Evolutionary conservation across 345 rosid species (phyloP).

Genomic region (Trapa bicornis): DNA sequence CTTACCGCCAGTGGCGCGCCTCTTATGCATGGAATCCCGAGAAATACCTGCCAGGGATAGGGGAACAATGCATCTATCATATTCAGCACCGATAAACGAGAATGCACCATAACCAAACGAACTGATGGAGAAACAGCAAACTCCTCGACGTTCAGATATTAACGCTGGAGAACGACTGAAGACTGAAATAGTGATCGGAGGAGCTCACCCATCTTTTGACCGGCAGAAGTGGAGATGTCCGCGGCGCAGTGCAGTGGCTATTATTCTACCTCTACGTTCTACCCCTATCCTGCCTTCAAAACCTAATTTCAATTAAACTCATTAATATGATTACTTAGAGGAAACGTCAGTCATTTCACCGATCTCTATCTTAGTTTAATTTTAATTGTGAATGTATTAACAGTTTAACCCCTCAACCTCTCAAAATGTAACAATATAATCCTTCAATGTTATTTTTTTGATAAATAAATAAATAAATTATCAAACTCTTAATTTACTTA

Average conservation of each 20-base stretch:
- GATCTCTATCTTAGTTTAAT: no score
- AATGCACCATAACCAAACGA: not conserved
- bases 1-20: slow-evolving; percentile 90
- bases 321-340: no score
- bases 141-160: not conserved
- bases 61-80: no score
- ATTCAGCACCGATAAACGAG: no score
- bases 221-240: not conserved
- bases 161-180: not conserved
- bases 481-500: no score
- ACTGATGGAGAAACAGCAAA: not conserved
- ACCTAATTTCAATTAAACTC: no score
- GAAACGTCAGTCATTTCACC: no score
- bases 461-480: no score
- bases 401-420: no score
- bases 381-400: no score
- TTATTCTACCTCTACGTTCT: not conserved
- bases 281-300: not conserved
- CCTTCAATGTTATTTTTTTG: no score
- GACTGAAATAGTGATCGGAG: not conserved
- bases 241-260: not conserved
- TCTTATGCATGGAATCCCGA: slow-evolving; percentile 84
- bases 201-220: not conserved
- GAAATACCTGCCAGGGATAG: slow-evolving; percentile 39
- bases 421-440: no score